Evolutionary conservation across 1,284 basidiomycete species (phyloP).

Genomic region (Neonothopanus nambi): DNA sequence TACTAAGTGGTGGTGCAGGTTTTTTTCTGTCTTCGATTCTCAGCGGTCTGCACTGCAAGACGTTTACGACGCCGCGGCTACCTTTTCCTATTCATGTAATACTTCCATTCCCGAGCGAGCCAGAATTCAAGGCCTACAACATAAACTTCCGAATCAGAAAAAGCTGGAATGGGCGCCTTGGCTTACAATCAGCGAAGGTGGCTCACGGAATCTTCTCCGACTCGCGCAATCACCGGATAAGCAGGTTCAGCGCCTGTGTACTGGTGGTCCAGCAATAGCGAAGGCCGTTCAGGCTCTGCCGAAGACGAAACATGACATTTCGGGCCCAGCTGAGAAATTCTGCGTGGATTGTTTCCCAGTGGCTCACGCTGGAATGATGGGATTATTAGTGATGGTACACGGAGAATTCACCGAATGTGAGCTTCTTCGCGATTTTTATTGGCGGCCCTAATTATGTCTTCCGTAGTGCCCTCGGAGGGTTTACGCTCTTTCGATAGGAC

Average conservation of each 20-base stretch:
- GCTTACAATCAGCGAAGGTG: constrained; percentile 52
- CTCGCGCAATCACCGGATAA: constrained; percentile 62
- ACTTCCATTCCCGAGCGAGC: constrained; percentile 78
- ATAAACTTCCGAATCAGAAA: constrained; percentile 76
- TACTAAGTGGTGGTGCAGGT: constrained; percentile 46
- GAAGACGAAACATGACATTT: constrained; percentile 78
- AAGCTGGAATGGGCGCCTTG: constrained; percentile 77
- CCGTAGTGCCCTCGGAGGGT: constrained; percentile 57
- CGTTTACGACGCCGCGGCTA: constrained; percentile 82
- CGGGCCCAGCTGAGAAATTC: constrained; percentile 77
- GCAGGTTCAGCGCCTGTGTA: constrained; percentile 69
- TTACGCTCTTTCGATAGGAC: constrained; percentile 92
- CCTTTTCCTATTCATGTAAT: constrained; percentile 87
- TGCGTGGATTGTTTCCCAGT: constrained; percentile 88
- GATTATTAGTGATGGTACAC: constrained; percentile 83
- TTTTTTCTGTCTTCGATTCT: constrained; percentile 83
- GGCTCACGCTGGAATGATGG: constrained; percentile 57
- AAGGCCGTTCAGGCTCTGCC: constrained; percentile 69
- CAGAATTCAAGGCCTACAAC: constrained; percentile 64
- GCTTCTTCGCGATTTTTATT: constrained; percentile 25
- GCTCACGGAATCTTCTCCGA: constrained; percentile 78
- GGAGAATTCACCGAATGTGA: constrained; percentile 91
- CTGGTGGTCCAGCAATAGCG: constrained; percentile 70
- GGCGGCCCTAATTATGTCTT: constrained; percentile 14
- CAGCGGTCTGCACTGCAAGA: constrained; percentile 69